Percentiles rank a stretch among this genome's conserved stretches.
Evolutionary conservation across 192 early-diverging fungal genomes (phyloP).

Genomic region (Umbelopsis vinacea): DNA sequence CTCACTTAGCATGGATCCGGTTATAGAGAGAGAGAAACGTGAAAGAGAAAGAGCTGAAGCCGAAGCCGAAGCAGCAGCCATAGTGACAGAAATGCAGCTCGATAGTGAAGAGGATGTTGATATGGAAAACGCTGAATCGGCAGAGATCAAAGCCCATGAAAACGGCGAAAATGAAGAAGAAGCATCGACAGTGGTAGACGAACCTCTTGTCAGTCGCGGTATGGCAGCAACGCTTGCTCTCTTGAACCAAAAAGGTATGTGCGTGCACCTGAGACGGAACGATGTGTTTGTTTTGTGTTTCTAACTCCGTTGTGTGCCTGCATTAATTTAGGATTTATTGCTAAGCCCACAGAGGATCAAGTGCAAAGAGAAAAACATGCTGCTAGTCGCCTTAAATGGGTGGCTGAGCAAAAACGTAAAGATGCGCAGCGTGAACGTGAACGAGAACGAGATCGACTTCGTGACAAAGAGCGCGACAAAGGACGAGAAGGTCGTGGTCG

Average conservation of each 20-base stretch:
- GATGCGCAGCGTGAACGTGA: slow-evolving; percentile 66
- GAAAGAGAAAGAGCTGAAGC: slow-evolving; percentile 30
- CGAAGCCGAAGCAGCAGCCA: slow-evolving; percentile 26
- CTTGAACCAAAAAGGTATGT: slow-evolving; percentile 78
- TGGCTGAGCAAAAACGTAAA: slow-evolving; percentile 67
- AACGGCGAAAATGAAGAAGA: slow-evolving; percentile 18
- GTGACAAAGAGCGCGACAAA: slow-evolving; percentile 45
- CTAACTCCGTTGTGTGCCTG: background rate
- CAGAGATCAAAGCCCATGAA: background rate
- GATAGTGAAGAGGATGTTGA: slow-evolving; percentile 15
- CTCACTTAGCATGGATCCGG: slow-evolving; percentile 49
- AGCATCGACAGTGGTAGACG: slow-evolving; percentile 56
- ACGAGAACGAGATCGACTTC: slow-evolving; percentile 43
- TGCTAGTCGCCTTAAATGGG: slow-evolving; percentile 68
- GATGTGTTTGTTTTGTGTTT: background rate
- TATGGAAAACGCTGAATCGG: slow-evolving; percentile 1
- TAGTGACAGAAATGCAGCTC: slow-evolving; percentile 7
- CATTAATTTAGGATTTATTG: slow-evolving; percentile 21
- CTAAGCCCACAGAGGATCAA: slow-evolving; percentile 68
- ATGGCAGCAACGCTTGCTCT: slow-evolving; percentile 83
- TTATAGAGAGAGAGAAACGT: slow-evolving; percentile 33
- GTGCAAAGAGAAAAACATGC: slow-evolving; percentile 63
- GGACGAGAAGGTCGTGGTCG: slow-evolving; percentile 22
- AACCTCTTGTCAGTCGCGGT: slow-evolving; percentile 80
- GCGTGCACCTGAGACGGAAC: slow-evolving; percentile 22